Conservation (phyloP, 192 early-diverging fungal species). For the Coemansia asiatica region DNA sequence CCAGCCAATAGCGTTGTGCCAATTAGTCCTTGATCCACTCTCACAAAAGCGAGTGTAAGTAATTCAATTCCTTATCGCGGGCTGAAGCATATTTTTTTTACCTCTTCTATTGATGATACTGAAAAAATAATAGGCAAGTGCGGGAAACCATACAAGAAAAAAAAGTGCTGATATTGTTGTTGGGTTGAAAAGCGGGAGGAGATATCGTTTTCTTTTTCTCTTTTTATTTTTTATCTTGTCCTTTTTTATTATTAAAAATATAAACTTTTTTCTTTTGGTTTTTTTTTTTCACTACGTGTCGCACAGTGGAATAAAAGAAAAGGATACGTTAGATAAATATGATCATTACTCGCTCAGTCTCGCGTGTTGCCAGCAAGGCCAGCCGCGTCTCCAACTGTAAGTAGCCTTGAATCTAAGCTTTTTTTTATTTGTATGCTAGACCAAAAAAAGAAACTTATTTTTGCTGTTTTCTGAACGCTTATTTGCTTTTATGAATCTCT, state of each 20-base stretch:
- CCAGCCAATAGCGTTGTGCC: neutral
- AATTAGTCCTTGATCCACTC: neutral
- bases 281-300: slow-evolving; percentile 5
- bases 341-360: slow-evolving; percentile 47
- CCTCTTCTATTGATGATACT: no score
- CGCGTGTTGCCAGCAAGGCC: slow-evolving; percentile 46
- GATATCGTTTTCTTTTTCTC: neutral
- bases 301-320: neutral
- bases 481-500: neutral
- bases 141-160: no score
- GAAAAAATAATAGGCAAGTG: no score
- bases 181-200: neutral
- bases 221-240: slow-evolving; percentile 1
- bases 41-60: no score
- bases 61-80: neutral
- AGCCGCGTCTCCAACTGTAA: slow-evolving; percentile 45
- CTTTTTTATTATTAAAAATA: slow-evolving; percentile 5
- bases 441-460: neutral
- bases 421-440: no score
- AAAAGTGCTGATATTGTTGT: no score
- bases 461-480: neutral
- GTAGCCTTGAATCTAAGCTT: slow-evolving; percentile 7
- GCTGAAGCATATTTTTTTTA: no score
- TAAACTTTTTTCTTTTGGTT: neutral
- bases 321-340: slow-evolving; percentile 21